Evolutionary conservation across 2,329 filamentous ascomycete species (phyloP), one percentile per base, ranked within the genome.

Genomic region (Fusarium sp.): DNA sequence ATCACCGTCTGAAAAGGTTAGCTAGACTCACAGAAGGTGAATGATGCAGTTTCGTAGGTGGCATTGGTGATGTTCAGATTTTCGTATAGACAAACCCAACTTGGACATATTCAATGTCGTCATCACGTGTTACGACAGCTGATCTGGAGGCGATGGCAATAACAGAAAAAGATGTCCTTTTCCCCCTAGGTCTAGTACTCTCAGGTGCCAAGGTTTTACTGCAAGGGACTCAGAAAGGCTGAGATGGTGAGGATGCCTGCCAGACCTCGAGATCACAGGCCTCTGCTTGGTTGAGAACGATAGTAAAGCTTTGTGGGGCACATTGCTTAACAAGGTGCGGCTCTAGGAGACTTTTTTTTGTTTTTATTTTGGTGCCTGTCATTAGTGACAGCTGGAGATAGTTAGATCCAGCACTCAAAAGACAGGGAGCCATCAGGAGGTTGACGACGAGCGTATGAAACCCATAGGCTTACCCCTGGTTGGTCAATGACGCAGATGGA

Each of bases 91-190:
- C 48, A 57, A 58, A 49, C 56, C 52, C n/a, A 17, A 57, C 40
- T 57, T 57, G 43, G 56, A 56, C 54, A 44, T 39, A 30, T 47
- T 19, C 52, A 53, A 50, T 71, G 62, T 64, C 63, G 67, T 70
- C 58, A 71, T 73, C 68, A 73, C 71, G 67, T 73, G 67, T 70
- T 47, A 58, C 50, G 44, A 14, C 44, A 41, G 54, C 53, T 62
- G 59, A 71, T 58, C 61, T 54, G 49, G 59, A 67, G 57, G 56
- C 66, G 53, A 62, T 23, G 52, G 25, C 30, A 33, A 15, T 25
- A 37, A 20, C 47, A 20, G 20, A 35, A 27, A 46, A 46, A 51
- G 20, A 39, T 39, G 23, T 39, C 41, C 62, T 55, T 7, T 41
- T 68, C 6, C 10, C 25, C 10, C 13, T 30, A 23, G 23, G 2